phyloP scores from a whole-genome alignment of 106 monocot species.

The Dioscorea alata region DNA sequence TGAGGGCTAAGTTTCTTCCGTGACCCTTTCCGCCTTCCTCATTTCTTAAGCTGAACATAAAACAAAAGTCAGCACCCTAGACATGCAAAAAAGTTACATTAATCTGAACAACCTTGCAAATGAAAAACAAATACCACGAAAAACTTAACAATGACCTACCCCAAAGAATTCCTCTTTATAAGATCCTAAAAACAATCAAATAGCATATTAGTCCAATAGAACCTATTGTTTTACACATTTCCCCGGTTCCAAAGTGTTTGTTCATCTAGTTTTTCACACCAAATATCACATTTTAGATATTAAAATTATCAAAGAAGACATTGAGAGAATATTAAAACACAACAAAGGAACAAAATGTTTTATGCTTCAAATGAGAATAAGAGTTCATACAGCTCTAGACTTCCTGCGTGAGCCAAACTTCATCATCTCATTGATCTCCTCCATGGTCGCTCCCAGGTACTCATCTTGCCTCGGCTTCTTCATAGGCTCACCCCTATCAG shows the following conservation, averaged over 20 bases:
- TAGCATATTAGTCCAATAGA: too few species aligned
- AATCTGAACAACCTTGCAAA: neutral
- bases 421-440: conserved; percentile 80
- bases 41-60: conserved; percentile 59
- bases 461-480: conserved; percentile 56
- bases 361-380: neutral
- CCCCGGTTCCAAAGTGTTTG: neutral
- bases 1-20: conserved; percentile 68
- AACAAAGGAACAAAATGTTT: too few species aligned
- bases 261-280: neutral
- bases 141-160: too few species aligned
- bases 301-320: neutral
- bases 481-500: conserved; percentile 17
- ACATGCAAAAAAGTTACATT: neutral
- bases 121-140: neutral
- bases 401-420: conserved; percentile 51
- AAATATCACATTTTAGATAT: neutral
- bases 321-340: neutral
- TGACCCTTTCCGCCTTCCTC: conserved; percentile 66
- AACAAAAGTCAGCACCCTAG: neutral
- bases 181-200: too few species aligned
- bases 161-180: too few species aligned
- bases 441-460: conserved; percentile 61
- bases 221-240: too few species aligned
- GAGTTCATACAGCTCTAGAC: conserved; percentile 32